Conservation (phyloP, 257 asterid species). For the Nicotiana noctiflora region DNA sequence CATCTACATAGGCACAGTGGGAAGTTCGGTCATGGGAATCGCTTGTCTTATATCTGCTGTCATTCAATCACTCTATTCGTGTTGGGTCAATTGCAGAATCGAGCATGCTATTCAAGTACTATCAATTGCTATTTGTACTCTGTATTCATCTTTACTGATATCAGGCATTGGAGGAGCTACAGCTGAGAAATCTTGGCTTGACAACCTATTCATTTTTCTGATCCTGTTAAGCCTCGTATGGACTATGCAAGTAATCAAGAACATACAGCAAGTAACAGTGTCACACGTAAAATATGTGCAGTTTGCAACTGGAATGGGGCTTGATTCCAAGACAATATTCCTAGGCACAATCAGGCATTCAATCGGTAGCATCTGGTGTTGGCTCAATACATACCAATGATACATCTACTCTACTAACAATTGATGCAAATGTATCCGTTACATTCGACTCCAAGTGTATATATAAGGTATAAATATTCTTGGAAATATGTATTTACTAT, state of each 20-base stretch:
- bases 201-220: conserved; percentile 32
- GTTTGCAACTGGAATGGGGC: conserved; percentile 26
- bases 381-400: conserved; percentile 28
- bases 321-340: conserved; percentile 26
- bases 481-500: not conserved
- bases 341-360: conserved; percentile 27
- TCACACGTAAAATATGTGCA: conserved; percentile 46
- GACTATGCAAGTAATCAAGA: conserved; percentile 43
- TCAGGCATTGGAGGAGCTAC: conserved; percentile 50
- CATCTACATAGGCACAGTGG: conserved; percentile 41
- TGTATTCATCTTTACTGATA: conserved; percentile 34
- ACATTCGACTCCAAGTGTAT: not conserved
- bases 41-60: conserved; percentile 28
- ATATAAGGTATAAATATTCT: no score
- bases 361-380: conserved; percentile 44
- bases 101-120: conserved; percentile 29
- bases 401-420: not conserved
- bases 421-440: not conserved
- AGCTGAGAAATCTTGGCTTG: conserved; percentile 20
- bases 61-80: conserved; percentile 44
- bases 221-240: conserved; percentile 45
- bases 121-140: conserved; percentile 26
- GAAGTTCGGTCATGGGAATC: conserved; percentile 36
- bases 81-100: conserved; percentile 45
- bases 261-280: conserved; percentile 36